These are phyloP conservation scores for Chionographis japonica DNA, from an alignment of 106 monocot genomes.

Conservation along the genomic window DNA sequence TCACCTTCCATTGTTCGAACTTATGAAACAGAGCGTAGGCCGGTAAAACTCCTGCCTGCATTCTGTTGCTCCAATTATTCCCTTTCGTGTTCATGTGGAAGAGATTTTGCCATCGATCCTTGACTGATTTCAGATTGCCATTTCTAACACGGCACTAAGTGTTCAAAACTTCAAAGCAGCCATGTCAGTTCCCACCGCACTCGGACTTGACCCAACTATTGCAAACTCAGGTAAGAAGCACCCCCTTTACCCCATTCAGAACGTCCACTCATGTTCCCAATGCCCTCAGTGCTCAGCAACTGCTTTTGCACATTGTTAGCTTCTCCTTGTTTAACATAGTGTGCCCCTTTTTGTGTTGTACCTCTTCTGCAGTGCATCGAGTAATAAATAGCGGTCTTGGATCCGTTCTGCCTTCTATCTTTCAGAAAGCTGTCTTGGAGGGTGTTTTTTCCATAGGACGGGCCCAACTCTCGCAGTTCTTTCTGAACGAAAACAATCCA, in stretches of 20 bases:
- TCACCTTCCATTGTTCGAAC: slow-evolving; percentile 64
- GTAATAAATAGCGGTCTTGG: slow-evolving; percentile 58
- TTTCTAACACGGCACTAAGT: slow-evolving; percentile 79
- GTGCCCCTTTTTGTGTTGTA: slow-evolving; percentile 1
- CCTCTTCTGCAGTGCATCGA: slow-evolving; percentile 54
- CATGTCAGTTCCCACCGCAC: slow-evolving; percentile 81
- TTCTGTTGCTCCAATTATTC: not conserved
- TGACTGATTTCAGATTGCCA: slow-evolving; percentile 59
- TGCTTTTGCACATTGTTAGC: not conserved
- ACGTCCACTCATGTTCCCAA: not conserved
- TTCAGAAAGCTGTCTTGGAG: slow-evolving; percentile 74
- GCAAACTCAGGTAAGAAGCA: slow-evolving; percentile 74
- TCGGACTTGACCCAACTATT: slow-evolving; percentile 79
- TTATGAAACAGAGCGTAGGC: slow-evolving; percentile 85
- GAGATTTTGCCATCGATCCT: slow-evolving; percentile 12
- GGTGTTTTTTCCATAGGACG: slow-evolving; percentile 82
- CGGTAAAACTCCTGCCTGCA: slow-evolving; percentile 41
- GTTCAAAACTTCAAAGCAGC: slow-evolving; percentile 89
- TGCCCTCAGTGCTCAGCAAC: not conserved
- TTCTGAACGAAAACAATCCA: slow-evolving; percentile 84
- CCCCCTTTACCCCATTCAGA: not conserved
- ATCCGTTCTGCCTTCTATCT: slow-evolving; percentile 53
- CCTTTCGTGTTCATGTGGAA: not conserved
- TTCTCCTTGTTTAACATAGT: not conserved
- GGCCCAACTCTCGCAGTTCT: slow-evolving; percentile 54